Conservation (phyloP, 169 alveolate genomes). For the Cryptosporidium tyzzeri region DNA sequence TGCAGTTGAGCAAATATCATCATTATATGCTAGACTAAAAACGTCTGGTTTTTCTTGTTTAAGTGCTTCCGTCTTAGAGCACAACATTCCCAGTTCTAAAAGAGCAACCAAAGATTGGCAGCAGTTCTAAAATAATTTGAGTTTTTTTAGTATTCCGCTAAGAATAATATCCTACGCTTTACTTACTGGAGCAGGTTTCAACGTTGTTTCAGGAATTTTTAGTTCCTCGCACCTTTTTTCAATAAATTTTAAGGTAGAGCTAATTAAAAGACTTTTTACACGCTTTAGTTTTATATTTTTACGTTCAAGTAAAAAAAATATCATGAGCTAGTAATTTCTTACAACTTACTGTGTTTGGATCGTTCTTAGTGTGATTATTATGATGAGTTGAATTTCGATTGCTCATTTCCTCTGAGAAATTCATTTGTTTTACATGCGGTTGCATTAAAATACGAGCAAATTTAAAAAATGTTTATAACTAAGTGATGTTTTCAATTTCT, state of each 20-base stretch:
- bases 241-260: slow-evolving; percentile 24
- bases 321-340: not conserved
- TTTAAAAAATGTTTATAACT: not conserved
- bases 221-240: slow-evolving; percentile 44
- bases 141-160: not conserved
- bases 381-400: not conserved
- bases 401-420: not conserved
- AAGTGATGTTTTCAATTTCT: not conserved
- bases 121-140: slow-evolving; percentile 11
- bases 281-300: not conserved
- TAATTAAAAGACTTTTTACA: slow-evolving; percentile 24
- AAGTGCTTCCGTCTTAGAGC: slow-evolving; percentile 22
- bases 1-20: slow-evolving; percentile 10
- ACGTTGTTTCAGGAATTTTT: slow-evolving; percentile 32
- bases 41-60: not conserved
- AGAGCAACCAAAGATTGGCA: slow-evolving; percentile 42
- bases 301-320: not conserved
- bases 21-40: not conserved
- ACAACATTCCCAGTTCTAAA: slow-evolving; percentile 30
- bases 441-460: not conserved
- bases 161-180: not conserved
- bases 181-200: slow-evolving; percentile 50
- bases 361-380: not conserved
- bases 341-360: not conserved
- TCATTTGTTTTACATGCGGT: not conserved